Evolutionary conservation across 2,329 filamentous ascomycete genomes (phyloP).

Genomic region (Cladophialophora bantiana): DNA sequence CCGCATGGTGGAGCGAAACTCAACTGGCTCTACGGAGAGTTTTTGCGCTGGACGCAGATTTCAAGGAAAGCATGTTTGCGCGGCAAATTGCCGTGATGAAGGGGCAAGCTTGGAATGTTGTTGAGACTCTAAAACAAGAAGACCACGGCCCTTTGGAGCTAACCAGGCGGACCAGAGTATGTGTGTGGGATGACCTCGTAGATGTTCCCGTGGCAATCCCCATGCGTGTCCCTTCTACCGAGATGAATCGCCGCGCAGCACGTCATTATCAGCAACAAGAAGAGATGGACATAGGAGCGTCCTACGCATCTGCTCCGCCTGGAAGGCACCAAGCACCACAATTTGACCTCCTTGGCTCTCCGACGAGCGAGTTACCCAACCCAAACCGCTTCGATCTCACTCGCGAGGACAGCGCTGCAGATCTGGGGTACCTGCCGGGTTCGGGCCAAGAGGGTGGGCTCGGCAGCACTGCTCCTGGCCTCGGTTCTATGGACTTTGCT

Average conservation of each 20-base stretch:
- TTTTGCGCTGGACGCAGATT: constrained; percentile 92
- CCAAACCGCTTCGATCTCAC: constrained; percentile 77
- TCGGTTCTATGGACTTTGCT: constrained; percentile 33
- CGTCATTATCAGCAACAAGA: constrained; percentile 62
- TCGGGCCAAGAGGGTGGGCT: constrained; percentile 40
- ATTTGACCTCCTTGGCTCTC: constrained; percentile 72
- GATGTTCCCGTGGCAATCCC: constrained; percentile 95
- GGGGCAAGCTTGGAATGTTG: constrained; percentile 98
- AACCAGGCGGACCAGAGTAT: constrained; percentile 86
- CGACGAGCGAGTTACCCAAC: constrained; percentile 69
- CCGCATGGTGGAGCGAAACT: constrained; percentile 96
- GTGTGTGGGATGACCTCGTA: constrained; percentile 97
- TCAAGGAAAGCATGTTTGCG: constrained; percentile 99
- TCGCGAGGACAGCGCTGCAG: constrained; percentile 49
- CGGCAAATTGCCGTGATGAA: constrained; percentile 99
- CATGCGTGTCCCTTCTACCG: constrained; percentile 82
- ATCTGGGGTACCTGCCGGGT: constrained; percentile 43
- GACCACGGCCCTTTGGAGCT: constrained; percentile 95
- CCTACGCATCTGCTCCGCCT: constrained; percentile 63
- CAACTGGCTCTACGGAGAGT: constrained; percentile 83
- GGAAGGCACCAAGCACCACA: constrained; percentile 51
- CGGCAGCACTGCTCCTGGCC: constrained; percentile 45
- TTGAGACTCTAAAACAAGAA: constrained; percentile 90
- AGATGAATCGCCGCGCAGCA: constrained; percentile 71
- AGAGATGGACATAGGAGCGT: constrained; percentile 88